Evolutionary conservation across 2,329 filamentous ascomycete genomes (phyloP), one percentile per base, ranked within the genome.

Genomic region (Eutypa lata): DNA sequence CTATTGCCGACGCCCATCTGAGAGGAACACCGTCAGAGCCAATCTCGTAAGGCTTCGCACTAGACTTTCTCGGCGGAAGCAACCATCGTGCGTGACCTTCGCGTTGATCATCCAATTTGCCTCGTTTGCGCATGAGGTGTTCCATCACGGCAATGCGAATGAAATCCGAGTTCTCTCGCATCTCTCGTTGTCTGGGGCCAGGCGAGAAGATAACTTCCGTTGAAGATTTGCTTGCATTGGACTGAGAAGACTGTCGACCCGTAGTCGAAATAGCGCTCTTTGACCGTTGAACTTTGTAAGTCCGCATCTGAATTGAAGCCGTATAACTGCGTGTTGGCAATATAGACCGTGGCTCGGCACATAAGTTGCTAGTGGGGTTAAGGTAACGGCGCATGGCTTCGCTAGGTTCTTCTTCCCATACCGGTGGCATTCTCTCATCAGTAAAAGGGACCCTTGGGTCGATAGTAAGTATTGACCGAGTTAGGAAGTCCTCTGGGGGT

Each of bases 281-380:
- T 26, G 76, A 77, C 35, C 76, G 76, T 61, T 78, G 78, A 33
- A 83, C 76, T 63, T 83, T 84, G 73, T 88, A 88, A 0, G 85
- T 88, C 63, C 87, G 83, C 84, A 88, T 87, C 65, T 88, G 84
- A 53, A 88, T 88, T 2, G 85, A 87, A 24, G 85, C 83, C 14
- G 83, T 86, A 62, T 81, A 87, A 49, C 73, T 71, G 54, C 73
- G 69, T 51, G 71, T 53, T 28, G 64, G 55, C 19, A 68, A 53
- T 3, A 60, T 55, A 16, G 59, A 62, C 47, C 63, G 73, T 24
- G 66, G 71, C 52, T 80, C 76, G 37, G 76, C 71, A 18, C 75
- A 76, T 7, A 73, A 69, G 47, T 71, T 76, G 18, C 76, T 83
- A 1, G 82, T 83, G 8, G 85, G 85, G 64, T 88, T 88, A 19